phyloP scores from a whole-genome alignment of 2,329 filamentous ascomycete species.

The Thelonectria rubi region DNA sequence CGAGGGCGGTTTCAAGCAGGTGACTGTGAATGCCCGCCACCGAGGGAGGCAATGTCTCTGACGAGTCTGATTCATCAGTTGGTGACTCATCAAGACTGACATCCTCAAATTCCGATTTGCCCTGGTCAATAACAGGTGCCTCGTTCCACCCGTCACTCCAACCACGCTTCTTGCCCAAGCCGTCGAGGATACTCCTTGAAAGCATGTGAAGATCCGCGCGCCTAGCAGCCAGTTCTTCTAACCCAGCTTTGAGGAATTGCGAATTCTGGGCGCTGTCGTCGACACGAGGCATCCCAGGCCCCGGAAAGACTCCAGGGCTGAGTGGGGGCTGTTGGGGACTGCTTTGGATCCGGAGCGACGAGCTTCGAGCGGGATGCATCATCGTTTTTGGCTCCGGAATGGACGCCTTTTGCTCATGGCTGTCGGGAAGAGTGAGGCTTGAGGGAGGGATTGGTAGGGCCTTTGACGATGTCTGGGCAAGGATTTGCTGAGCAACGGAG shows the following conservation, averaged over 20 bases:
- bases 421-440: conserved; percentile 56
- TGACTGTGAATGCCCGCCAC: conserved; percentile 53
- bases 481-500: conserved; percentile 77
- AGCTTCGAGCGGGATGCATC: conserved; percentile 72
- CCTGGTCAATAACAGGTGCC: conserved; percentile 60
- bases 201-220: conserved; percentile 84
- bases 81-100: conserved; percentile 59
- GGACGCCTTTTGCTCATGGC: conserved; percentile 67
- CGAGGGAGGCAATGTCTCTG: conserved; percentile 33
- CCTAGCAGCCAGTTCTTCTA: conserved; percentile 83
- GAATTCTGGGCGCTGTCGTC: conserved; percentile 53
- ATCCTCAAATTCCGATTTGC: conserved; percentile 63
- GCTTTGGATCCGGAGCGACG: conserved; percentile 63
- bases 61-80: conserved; percentile 20
- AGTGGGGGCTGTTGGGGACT: conserved; percentile 50
- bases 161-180: conserved; percentile 73
- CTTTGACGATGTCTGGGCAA: conserved; percentile 77
- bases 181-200: conserved; percentile 81
- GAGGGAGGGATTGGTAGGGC: conserved; percentile 73
- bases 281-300: conserved; percentile 53
- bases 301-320: conserved; percentile 65
- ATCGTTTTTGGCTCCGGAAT: conserved; percentile 76
- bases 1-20: conserved; percentile 68
- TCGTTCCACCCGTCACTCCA: conserved; percentile 83
- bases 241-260: conserved; percentile 68